Conservation (phyloP, 2,329 filamentous ascomycete genomes). For the Xylaria polymorpha region DNA sequence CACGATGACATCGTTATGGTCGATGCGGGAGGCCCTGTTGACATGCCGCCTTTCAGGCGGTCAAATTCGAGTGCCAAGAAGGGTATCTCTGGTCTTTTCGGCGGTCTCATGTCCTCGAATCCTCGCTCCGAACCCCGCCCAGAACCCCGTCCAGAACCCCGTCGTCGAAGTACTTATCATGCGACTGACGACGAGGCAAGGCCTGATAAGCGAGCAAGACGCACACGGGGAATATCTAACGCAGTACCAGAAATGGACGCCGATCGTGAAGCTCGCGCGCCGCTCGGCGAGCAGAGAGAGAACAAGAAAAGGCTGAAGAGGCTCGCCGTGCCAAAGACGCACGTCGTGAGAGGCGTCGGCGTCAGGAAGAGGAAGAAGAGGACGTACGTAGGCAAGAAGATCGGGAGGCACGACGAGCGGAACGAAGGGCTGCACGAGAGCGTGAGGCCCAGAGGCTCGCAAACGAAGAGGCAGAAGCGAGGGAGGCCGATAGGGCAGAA, state of each 20-base stretch:
- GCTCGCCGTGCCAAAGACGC: constrained; percentile 52
- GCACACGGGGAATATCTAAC: constrained; percentile 57
- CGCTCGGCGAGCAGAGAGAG: constrained; percentile 69
- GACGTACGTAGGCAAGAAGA: constrained; percentile 67
- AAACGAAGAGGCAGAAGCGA: constrained; percentile 57
- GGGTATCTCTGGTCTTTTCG: constrained; percentile 70
- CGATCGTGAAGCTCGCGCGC: constrained; percentile 70
- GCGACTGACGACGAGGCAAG: constrained; percentile 63
- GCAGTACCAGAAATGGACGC: constrained; percentile 64
- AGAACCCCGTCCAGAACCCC: constrained; percentile 57
- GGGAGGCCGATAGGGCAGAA: constrained; percentile 56
- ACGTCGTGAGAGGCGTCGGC: constrained; percentile 65
- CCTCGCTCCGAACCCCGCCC: constrained; percentile 57
- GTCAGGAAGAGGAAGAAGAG: constrained; percentile 66
- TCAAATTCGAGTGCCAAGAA: constrained; percentile 73
- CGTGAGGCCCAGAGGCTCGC: constrained; percentile 64
- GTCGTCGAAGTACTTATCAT: constrained; percentile 63
- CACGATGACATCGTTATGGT: constrained; percentile 69
- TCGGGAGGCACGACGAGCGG: constrained; percentile 68
- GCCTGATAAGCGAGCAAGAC: constrained; percentile 53
- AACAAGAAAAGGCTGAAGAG: constrained; percentile 67
- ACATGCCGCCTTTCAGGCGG: constrained; percentile 67
- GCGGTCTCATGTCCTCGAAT: constrained; percentile 62
- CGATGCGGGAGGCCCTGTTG: constrained; percentile 60
- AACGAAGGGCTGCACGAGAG: constrained; percentile 61